Evolutionary conservation across 192 early-diverging fungal genomes (phyloP).

Genomic region (Obelidium mucronatum): DNA sequence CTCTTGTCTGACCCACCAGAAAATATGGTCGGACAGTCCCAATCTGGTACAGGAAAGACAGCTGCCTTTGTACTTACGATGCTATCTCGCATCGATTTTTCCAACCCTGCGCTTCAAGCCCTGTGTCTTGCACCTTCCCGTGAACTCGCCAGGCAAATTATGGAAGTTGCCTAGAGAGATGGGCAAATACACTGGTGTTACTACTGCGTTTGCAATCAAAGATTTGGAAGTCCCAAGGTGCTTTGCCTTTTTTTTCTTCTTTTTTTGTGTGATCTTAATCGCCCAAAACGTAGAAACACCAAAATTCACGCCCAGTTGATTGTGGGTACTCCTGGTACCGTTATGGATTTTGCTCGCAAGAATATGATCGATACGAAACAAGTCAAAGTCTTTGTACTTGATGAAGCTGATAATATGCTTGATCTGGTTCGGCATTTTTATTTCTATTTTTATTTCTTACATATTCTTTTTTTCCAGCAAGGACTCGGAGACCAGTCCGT

Average conservation of each 20-base stretch:
- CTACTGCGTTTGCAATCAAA: constrained; percentile 79
- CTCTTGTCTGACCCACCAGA: constrained; percentile 84
- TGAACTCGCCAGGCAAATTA: constrained; percentile 94
- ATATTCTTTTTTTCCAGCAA: constrained; percentile 1
- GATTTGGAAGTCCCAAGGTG: constrained; percentile 51
- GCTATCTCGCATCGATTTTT: constrained; percentile 83
- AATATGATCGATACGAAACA: constrained; percentile 64
- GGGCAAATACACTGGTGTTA: constrained; percentile 89
- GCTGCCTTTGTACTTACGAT: constrained; percentile 95
- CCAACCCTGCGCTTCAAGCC: constrained; percentile 73
- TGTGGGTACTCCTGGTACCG: constrained; percentile 95
- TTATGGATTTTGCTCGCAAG: constrained; percentile 76
- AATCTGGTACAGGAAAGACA: constrained; percentile 98
- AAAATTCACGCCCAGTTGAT: constrained; percentile 81
- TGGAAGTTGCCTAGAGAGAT: constrained; percentile 88
- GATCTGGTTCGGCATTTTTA: constrained; percentile 58
- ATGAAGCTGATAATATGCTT: constrained; percentile 99
- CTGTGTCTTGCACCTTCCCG: constrained; percentile 91
- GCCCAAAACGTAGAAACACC: constrained; percentile 46
- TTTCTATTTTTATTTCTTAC: constrained; percentile 46
- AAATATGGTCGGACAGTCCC: constrained; percentile 98
- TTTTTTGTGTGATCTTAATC: neutral
- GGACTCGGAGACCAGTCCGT: constrained; percentile 87
- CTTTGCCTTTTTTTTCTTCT: constrained; percentile 51
- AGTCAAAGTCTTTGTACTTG: constrained; percentile 88